Base-by-base conservation (phyloP, 176 grass and related monocot genomes). In the Cymbopogon citratus region DNA sequence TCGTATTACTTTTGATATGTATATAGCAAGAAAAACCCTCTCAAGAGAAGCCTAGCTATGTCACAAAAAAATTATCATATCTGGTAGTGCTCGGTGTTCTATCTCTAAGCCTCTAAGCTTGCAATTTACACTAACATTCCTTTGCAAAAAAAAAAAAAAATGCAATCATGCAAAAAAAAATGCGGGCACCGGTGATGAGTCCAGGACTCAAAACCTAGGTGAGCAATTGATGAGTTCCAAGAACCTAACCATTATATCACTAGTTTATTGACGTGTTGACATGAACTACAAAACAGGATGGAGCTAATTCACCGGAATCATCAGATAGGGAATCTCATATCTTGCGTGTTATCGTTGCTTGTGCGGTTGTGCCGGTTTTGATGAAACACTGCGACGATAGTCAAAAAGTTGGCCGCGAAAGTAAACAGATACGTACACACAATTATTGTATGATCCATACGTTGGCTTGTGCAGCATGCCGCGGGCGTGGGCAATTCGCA, bases 401-500 rank as follows among this genome's bases (percentile, higher is more conserved):
- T 83, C 71, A 76, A 79, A 80, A 63, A 39, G 64, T 43, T 81
- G 12, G 76, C 48, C 61, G 76, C 70, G 12, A 48, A 69, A 69
- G 76, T 51, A 67, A 68, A 74, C 18, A 15, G 18, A 68, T 63
- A 48, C 29, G 63, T 63, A 39, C 18, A 49, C 56, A 12, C 41
- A 44, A 27, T 46, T 82, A 29, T 57, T 35, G 70, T 74, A 48
- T 74, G 44, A 26, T 48, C 6, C 46, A 15, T 21, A 56, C 12
- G 11, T 60, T 72, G 65, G 49, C 63, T 64, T 80, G 59, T n/a
- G 29, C 68, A 23, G 31, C 28, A 71, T 82, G 51, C 28, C 59
- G 11, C 2, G 0, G 12, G 52, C 33, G 13, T 9, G 63, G 15
- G 18, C 64, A 31, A 78, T 18, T 27, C 35, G n/a, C 67, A 9